Evolutionary conservation across 208 protist genomes (phyloP), one percentile per base, ranked within the genome.

Genomic region (Leishmania arabica): DNA sequence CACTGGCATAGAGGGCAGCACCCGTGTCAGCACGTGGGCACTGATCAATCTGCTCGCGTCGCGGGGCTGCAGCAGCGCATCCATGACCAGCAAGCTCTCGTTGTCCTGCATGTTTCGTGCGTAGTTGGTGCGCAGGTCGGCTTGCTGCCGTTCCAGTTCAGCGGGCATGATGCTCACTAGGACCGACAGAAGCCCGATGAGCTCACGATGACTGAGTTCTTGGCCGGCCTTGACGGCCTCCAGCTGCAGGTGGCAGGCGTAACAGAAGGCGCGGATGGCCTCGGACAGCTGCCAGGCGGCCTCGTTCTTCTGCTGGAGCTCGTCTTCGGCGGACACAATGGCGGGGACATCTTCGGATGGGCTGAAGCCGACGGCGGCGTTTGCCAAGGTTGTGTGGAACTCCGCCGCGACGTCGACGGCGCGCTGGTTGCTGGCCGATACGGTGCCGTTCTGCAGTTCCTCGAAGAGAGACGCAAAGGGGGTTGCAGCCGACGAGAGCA

Each of bases 181-280:
- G 1, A 97, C 75, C 27, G 88, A 87, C 24, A 95, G 73, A 15
- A 93, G 70, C 17, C 86, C 79, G 34, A 92, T 68, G n/a, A 95
- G 72, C 15, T 94, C 86, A 77, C 89, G 87, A 64, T 92, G 84
- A 69, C 56, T 74, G 68, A 96, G 77, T 9, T 65, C 49, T 42
- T 82, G 86, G 47, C 91, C 93, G 7, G 83, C 85, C 78, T 91
- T 93, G 54, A 90, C 88, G 40, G 82, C 84, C 80, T 97, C 91
- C 40, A 95, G 69, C 45, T 87, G 45, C 42, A 91, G 70, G 62
- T 88, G 84, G 40, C 91, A 49, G 53, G 91, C 85, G 49, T 72
- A 88, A 42, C 75, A 81, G 77, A 92, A 81, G n/a, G 77, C 84
- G 17, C 91, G 91, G 0, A 95, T 83, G 24, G 90, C 86, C 83